Evolutionary conservation across 164 flowering plant genomes (phyloP), one percentile per base, ranked within the genome.

Genomic region (Vitis rupestris): DNA sequence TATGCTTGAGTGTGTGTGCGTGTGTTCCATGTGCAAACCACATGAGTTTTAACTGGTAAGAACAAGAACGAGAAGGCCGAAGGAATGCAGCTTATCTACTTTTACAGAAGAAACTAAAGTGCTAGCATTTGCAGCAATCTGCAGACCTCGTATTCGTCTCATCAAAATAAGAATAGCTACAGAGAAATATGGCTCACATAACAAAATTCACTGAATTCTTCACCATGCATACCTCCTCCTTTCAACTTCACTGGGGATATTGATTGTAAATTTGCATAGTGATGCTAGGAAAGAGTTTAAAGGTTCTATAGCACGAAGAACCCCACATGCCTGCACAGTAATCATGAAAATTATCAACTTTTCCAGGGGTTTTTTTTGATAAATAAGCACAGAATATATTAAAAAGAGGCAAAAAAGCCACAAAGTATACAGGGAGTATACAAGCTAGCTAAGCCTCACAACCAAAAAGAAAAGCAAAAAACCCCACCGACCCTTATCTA

Each of bases 251-350:
- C 19, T 78, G 23, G 98, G 97, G 61, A 85, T 73, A 77, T 72
- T 84, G 73, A 96, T 87, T 0, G 99, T 96, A 75, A 96, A 96
- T 80, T 93, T 96, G 92, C 99, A 96, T 61, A 96, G 92, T 51
- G 99, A 96, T 23, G 99, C 97, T 56, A 96, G 86, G 77, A 91
- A 96, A 44, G 98, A 88, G 69, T 96, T 93, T 47, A 96, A 81
- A 53, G 99, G 99, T 75, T 93, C 98, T 47, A 90, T 87, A 61
- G 91, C 89, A 77, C 72, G 92, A 74, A 96, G 99, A 72, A 96
- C 89, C 51, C 99, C 99, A 75, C 99, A 96, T 31, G 98, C 97
- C 99, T 93, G 88, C 10, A 54, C 37, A 76, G 27, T 31, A 57
- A 47, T 49, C 19, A 65, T 9, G 62, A 12, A 78, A 55, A 72